Percentiles rank a stretch among this genome's conserved stretches.
These are phyloP conservation scores for Cyanodermella asteris DNA, from an alignment of 2,329 filamentous ascomycete genomes.

Conservation along the genomic window DNA sequence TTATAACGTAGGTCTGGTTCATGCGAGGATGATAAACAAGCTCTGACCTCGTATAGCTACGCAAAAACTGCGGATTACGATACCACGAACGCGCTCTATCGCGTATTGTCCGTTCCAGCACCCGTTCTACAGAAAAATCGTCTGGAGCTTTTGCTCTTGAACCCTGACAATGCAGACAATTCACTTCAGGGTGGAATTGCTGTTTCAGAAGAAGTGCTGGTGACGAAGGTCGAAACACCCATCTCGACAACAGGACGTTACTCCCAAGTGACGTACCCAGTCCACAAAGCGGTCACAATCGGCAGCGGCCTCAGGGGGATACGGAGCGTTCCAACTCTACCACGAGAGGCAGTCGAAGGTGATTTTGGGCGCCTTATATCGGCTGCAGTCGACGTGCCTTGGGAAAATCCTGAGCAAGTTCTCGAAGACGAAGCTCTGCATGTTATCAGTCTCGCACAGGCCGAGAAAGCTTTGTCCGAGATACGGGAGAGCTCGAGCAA, in stretches of 20 bases:
- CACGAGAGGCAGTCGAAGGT: conserved; percentile 9
- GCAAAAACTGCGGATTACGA: too few species aligned
- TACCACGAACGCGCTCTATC: conserved; percentile 16
- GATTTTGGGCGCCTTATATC: conserved; percentile 21
- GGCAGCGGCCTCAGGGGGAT: conserved; percentile 47
- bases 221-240: conserved; percentile 51
- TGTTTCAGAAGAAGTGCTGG: too few species aligned
- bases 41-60: too few species aligned
- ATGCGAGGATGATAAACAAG: too few species aligned
- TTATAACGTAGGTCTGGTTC: conserved; percentile 40
- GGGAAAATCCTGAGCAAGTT: conserved; percentile 3
- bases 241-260: conserved; percentile 40
- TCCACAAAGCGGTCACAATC: conserved; percentile 61
- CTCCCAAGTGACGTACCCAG: conserved; percentile 52
- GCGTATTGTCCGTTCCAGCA: neutral
- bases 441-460: conserved; percentile 41
- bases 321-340: conserved; percentile 15
- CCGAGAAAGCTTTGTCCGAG: conserved; percentile 37
- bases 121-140: too few species aligned
- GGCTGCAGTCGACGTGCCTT: conserved; percentile 18
- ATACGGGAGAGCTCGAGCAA: conserved; percentile 51
- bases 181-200: too few species aligned
- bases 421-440: conserved; percentile 18
- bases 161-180: too few species aligned
- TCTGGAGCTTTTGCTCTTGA: too few species aligned